Conservation (phyloP, 306 rosid species). For the Morella rubra region DNA sequence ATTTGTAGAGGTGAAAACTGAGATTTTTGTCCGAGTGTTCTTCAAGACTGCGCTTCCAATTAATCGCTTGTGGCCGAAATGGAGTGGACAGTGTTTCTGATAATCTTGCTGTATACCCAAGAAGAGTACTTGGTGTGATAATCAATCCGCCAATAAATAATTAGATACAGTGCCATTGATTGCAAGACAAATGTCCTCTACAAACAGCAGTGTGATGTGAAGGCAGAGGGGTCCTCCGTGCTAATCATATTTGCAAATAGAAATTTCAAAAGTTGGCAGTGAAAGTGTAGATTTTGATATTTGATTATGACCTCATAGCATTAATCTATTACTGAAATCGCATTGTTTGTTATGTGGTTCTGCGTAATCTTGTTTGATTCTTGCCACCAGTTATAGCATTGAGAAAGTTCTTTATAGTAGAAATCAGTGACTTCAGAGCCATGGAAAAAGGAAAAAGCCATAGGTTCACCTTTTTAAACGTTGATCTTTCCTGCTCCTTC, state of each 20-base stretch:
- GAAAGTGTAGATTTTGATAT: not conserved
- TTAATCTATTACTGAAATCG: not conserved
- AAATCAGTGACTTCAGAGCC: not conserved
- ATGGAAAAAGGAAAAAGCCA: conserved; percentile 7
- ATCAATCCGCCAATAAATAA: not conserved
- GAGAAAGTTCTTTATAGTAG: not conserved
- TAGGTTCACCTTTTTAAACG: conserved; percentile 26
- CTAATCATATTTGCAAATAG: not conserved
- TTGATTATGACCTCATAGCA: not conserved
- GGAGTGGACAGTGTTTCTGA: not conserved
- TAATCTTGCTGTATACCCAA: not conserved
- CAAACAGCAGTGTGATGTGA: not conserved
- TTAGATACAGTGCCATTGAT: not conserved
- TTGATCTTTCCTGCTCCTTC: conserved; percentile 9
- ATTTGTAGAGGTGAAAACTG: not conserved
- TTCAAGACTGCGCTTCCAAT: not conserved
- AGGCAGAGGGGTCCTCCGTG: not conserved
- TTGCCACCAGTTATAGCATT: not conserved
- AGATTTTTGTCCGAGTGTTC: not conserved
- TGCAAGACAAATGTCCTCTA: not conserved
- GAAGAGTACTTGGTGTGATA: not conserved
- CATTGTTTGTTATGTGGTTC: not conserved
- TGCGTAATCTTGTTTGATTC: not conserved
- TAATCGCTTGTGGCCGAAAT: not conserved
- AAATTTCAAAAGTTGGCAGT: not conserved